phyloP scores from a whole-genome alignment of 805 yeast species.

The Kazachstania africana region DNA sequence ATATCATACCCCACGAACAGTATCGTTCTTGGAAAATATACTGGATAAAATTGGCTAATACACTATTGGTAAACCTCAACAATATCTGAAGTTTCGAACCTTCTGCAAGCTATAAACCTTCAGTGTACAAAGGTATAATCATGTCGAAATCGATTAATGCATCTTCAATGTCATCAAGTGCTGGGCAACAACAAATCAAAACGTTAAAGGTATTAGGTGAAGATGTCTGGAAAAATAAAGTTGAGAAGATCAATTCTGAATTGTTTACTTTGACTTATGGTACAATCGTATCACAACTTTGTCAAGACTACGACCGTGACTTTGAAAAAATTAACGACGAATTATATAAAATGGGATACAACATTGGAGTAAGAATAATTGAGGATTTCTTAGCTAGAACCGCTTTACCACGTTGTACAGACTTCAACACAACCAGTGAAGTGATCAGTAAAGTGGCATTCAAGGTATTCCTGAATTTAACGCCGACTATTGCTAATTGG shows the following conservation, averaged over 20 bases:
- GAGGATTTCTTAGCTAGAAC: slow-evolving; percentile 89
- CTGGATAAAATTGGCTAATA: too few relatives aligned
- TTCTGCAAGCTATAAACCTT: too few relatives aligned
- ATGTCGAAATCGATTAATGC: neutral
- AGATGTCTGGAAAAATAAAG: slow-evolving; percentile 81
- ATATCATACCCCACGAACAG: too few relatives aligned
- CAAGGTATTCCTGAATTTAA: slow-evolving; percentile 74
- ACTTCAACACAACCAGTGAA: slow-evolving; percentile 79
- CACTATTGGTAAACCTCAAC: too few relatives aligned
- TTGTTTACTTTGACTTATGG: slow-evolving; percentile 93
- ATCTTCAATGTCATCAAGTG: neutral
- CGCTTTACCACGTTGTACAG: slow-evolving; percentile 69
- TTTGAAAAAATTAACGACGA: slow-evolving; percentile 72
- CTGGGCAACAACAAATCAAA: slow-evolving; percentile 14
- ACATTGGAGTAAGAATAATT: slow-evolving; percentile 79
- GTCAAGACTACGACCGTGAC: slow-evolving; percentile 69
- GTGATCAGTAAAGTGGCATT: slow-evolving; percentile 79
- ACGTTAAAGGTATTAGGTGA: slow-evolving; percentile 47
- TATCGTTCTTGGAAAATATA: too few relatives aligned
- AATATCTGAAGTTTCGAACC: too few relatives aligned
- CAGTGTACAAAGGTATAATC: too few relatives aligned
- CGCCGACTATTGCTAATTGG: slow-evolving; percentile 71
- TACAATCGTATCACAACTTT: slow-evolving; percentile 80
- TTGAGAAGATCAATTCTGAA: slow-evolving; percentile 86
- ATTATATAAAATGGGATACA: slow-evolving; percentile 87